Percentiles rank a stretch among this genome's conserved stretches.
Conservation (phyloP, 768 basidiomycete genomes). For the Tricholoma sp. region DNA sequence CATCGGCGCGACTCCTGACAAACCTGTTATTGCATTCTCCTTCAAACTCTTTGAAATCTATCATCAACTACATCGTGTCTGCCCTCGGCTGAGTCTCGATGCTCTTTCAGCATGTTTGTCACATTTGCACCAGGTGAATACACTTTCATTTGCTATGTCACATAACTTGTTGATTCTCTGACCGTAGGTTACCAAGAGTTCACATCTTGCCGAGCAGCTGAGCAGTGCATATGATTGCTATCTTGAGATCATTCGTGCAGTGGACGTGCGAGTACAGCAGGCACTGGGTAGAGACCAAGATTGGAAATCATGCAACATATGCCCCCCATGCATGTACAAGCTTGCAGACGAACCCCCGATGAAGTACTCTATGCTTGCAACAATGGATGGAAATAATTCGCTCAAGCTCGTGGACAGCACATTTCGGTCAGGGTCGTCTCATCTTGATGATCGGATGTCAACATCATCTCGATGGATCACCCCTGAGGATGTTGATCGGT, state of each 20-base stretch:
- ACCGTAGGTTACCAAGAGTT: not conserved
- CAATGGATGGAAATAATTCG: not conserved
- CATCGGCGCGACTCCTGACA: not conserved
- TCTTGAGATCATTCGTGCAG: not conserved
- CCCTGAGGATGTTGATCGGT: not conserved
- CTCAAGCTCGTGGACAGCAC: not conserved
- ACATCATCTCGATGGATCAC: not conserved
- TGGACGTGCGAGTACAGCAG: not conserved
- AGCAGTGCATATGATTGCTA: not conserved
- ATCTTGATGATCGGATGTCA: not conserved
- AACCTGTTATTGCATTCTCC: not conserved
- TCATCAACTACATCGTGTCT: not conserved
- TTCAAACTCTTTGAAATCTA: not conserved
- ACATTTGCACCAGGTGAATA: not conserved
- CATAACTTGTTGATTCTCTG: not conserved
- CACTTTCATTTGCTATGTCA: not conserved
- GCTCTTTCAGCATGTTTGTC: not conserved
- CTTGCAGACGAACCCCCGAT: not conserved
- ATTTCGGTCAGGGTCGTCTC: not conserved
- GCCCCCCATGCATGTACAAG: constrained; percentile 1
- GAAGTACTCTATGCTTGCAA: not conserved
- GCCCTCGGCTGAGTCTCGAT: not conserved
- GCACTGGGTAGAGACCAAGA: not conserved
- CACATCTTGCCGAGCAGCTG: not conserved
- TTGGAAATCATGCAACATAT: not conserved